Conservation (phyloP, 1,284 basidiomycete genomes). For the Fomitiporia mediterranea region DNA sequence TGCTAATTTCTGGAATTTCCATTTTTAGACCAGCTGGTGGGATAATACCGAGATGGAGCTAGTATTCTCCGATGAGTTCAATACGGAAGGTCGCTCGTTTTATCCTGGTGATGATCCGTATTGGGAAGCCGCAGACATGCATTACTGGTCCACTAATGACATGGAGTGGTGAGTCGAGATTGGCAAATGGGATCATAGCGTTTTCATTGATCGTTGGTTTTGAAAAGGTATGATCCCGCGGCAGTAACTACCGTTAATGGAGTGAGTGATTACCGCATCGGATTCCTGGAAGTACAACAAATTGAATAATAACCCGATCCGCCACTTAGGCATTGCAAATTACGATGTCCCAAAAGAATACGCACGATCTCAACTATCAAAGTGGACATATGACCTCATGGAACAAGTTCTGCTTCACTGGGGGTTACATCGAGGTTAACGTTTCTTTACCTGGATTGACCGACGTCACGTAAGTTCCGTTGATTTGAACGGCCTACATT, state of each 20-base stretch:
- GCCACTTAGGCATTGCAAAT: slow-evolving; percentile 18
- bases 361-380: slow-evolving; percentile 47
- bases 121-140: slow-evolving; percentile 74
- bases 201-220: slow-evolving; percentile 25
- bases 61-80: slow-evolving; percentile 80
- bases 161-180: slow-evolving; percentile 49
- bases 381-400: slow-evolving; percentile 42
- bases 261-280: slow-evolving; percentile 15
- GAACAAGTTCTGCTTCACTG: slow-evolving; percentile 65
- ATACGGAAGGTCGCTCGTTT: slow-evolving; percentile 66
- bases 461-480: slow-evolving; percentile 17
- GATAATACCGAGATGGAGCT: slow-evolving; percentile 37
- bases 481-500: not conserved
- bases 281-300: too few relatives aligned
- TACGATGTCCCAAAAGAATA: slow-evolving; percentile 34
- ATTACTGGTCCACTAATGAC: slow-evolving; percentile 71
- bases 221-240: slow-evolving; percentile 59
- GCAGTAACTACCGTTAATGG: slow-evolving; percentile 51
- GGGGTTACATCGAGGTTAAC: slow-evolving; percentile 41
- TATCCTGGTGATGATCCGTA: slow-evolving; percentile 61
- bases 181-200: not conserved
- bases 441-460: slow-evolving; percentile 33
- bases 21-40: slow-evolving; percentile 16
- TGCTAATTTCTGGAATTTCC: too few relatives aligned
- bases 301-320: too few relatives aligned